Base-by-base conservation (phyloP, 2,329 filamentous ascomycete genomes). In the Karstenula rhodostoma region DNA sequence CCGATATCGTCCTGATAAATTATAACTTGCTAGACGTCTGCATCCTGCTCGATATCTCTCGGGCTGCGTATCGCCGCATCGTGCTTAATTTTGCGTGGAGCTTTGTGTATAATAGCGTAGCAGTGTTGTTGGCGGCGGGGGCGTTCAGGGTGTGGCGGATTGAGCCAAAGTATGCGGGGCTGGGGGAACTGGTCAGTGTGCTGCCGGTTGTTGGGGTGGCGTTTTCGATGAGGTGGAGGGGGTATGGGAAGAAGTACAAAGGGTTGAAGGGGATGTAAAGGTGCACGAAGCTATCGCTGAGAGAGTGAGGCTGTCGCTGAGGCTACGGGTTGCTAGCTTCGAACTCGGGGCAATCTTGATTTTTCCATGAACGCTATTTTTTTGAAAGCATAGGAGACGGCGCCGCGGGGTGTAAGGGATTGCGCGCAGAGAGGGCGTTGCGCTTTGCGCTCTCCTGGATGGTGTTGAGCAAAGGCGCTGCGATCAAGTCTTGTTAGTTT, bases 101-200 rank as follows among this genome's bases (percentile, higher is more conserved):
- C 35, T 85, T 85, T 37, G 75, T 90, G 0, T 94, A 93, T 77
- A 94, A 94, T 66, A 53, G 87, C 1, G 83, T 90, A 57, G 90
- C 90, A 0, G 80, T 94, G 4, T 76, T 91, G 44, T 80, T 93
- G 0, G 90, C 86, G 0, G 83, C 85, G 0, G 91, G 90, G 0
- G 67, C 69, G 9, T 69, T 76, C 27, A 86, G 89, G 2, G 79
- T 81, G 60, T 78, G 83, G 32, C 79, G 86, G 50, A 87, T 89
- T 67, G 84, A 86, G 17, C 88, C 89, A 0, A 78, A 83, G 63
- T 92, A 84, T 80, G 89, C 89, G 0, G 90, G 89, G 0, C 68
- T 93, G 9, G 90, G 90, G 0, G 90, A 93, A 78, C 72, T 93
- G 33, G 89, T 92, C 0, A 93, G 90, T 68, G 88, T 94, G 0